Evolutionary conservation across 371 early-diverging fungal species (phyloP).

Genomic region (Mortierella sp.): DNA sequence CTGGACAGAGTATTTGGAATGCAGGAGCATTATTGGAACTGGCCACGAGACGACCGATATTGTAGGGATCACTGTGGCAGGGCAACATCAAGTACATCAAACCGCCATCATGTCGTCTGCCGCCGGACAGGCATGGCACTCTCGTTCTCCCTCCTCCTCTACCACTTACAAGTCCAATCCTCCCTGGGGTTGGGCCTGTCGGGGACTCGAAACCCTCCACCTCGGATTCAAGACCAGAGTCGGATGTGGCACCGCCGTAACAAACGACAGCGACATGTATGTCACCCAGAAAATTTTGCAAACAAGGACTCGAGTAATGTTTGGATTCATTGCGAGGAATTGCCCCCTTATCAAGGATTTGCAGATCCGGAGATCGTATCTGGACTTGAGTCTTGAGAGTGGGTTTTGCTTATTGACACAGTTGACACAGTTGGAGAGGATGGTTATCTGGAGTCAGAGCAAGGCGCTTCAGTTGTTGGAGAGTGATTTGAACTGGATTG

Average conservation of each 20-base stretch:
- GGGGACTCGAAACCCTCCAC: slow-evolving; percentile 17
- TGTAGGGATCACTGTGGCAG: neutral
- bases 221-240: slow-evolving; percentile 10
- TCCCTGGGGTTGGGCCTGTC: slow-evolving; percentile 13
- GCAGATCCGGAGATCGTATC: neutral
- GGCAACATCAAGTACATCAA: neutral
- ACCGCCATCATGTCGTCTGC: neutral
- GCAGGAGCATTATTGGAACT: neutral
- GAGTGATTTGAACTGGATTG: slow-evolving; percentile 17
- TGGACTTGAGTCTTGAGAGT: slow-evolving; percentile 13
- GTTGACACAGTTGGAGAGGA: slow-evolving; percentile 13
- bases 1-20: slow-evolving; percentile 18
- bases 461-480: neutral
- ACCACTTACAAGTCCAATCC: neutral
- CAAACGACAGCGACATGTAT: neutral
- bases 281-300: neutral
- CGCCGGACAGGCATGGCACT: neutral
- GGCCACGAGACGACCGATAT: neutral
- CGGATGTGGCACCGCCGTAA: neutral
- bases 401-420: slow-evolving; percentile 19
- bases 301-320: slow-evolving; percentile 6
- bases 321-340: slow-evolving; percentile 19
- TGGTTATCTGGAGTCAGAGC: neutral
- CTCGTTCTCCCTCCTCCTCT: too few relatives aligned
- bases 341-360: slow-evolving; percentile 16